These are phyloP conservation scores for Rubus idaeus DNA, from an alignment of 306 rosid species.

Conservation along the genomic window DNA sequence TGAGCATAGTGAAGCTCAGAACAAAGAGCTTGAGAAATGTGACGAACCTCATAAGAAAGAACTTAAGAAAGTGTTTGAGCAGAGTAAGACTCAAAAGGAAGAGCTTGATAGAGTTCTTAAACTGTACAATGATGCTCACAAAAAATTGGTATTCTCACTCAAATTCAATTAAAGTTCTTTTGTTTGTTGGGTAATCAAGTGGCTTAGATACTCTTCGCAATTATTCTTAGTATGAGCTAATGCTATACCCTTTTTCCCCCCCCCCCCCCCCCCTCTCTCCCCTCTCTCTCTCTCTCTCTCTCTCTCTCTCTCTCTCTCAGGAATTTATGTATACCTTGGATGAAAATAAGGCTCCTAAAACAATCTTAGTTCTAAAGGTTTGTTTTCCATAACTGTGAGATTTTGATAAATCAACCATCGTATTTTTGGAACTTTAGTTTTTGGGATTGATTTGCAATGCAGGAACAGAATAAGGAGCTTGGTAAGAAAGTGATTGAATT, in stretches of 20 bases:
- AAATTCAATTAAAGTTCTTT: not conserved
- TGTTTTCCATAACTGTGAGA: not conserved
- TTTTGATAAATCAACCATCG: not conserved
- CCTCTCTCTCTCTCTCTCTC: too few relatives aligned
- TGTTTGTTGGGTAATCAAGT: not conserved
- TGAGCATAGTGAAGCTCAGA: not conserved
- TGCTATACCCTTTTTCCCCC: too few relatives aligned
- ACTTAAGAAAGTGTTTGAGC: not conserved
- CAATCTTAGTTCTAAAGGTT: too few relatives aligned
- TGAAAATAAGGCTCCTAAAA: too few relatives aligned
- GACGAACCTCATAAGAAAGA: not conserved
- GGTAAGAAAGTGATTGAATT: constrained; percentile 12
- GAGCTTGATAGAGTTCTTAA: too few relatives aligned
- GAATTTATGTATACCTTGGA: too few relatives aligned
- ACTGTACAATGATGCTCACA: not conserved
- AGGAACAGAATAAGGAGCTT: constrained; percentile 38
- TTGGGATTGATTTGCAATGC: not conserved
- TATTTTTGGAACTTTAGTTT: not conserved
- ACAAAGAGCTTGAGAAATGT: not conserved
- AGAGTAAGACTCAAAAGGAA: not conserved
- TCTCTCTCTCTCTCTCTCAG: too few relatives aligned
- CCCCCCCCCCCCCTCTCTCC: too few relatives aligned
- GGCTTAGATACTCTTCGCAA: not conserved
- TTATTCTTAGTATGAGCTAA: not conserved
- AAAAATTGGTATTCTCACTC: not conserved